Percentiles rank a stretch among this genome's conserved stretches.
Evolutionary conservation across 1,284 basidiomycete species (phyloP).

Genomic region (Somion occarium): DNA sequence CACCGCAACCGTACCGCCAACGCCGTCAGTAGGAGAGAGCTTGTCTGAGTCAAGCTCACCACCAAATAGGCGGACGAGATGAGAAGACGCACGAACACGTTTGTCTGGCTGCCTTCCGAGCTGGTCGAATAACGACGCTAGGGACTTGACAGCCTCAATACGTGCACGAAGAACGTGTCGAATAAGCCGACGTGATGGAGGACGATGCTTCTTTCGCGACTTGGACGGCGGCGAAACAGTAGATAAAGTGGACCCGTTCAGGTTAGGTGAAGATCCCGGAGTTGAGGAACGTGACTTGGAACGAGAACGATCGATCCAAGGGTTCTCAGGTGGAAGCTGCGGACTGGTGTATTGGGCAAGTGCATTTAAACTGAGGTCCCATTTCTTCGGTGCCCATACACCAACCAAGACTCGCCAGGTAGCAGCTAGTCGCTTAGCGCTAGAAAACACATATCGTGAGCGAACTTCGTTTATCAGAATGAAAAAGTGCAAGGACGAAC

Average conservation of each 20-base stretch:
- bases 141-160: slow-evolving; percentile 69
- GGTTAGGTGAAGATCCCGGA: slow-evolving; percentile 10
- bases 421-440: slow-evolving; percentile 77
- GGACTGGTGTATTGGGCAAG: slow-evolving; percentile 75
- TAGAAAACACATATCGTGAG: slow-evolving; percentile 25
- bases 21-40: slow-evolving; percentile 18
- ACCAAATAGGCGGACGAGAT: slow-evolving; percentile 56
- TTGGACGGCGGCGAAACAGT: slow-evolving; percentile 26
- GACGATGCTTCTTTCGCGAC: slow-evolving; percentile 40
- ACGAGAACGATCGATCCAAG: slow-evolving; percentile 57
- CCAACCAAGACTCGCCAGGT: slow-evolving; percentile 90
- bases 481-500: slow-evolving; percentile 48
- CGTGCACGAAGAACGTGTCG: slow-evolving; percentile 82
- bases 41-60: slow-evolving; percentile 30
- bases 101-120: slow-evolving; percentile 47
- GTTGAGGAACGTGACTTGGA: slow-evolving; percentile 16
- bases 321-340: slow-evolving; percentile 56
- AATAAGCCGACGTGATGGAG: slow-evolving; percentile 77
- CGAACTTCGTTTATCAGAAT: slow-evolving; percentile 6
- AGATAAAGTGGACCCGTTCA: slow-evolving; percentile 10
- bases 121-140: slow-evolving; percentile 66
- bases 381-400: slow-evolving; percentile 80
- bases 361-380: slow-evolving; percentile 68
- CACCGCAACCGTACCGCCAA: slow-evolving; percentile 20
- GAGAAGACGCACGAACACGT: slow-evolving; percentile 51